Conservation (phyloP, 164 flowering plant species). For the Nelumbo lutea region DNA sequence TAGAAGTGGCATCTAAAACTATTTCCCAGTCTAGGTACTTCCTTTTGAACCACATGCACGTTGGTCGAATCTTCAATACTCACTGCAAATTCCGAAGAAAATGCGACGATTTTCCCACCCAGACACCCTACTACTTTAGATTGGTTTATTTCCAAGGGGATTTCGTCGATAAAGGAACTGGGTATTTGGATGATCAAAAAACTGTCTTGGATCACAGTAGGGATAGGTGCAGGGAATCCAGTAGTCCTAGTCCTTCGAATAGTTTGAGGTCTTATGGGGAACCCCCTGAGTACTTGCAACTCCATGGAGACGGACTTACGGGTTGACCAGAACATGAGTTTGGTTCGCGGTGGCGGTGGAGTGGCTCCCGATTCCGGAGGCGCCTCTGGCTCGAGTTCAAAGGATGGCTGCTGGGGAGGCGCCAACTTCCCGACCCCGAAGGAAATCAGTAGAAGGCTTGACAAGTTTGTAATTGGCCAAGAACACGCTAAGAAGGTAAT, state of each 20-base stretch:
- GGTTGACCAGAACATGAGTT: constrained; percentile 14
- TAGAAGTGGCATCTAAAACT: constrained; percentile 33
- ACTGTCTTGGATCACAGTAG: background rate
- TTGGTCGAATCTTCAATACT: constrained; percentile 33
- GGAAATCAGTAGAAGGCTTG: constrained; percentile 84
- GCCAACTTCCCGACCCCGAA: constrained; percentile 91
- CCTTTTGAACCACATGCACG: constrained; percentile 41
- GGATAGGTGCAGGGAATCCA: constrained; percentile 5
- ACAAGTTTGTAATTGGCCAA: constrained; percentile 94
- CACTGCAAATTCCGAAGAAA: constrained; percentile 25
- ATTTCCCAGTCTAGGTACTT: constrained; percentile 46
- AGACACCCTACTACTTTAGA: constrained; percentile 40
- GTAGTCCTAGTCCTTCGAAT: constrained; percentile 1
- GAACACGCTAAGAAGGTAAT: constrained; percentile 90
- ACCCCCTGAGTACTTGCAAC: constrained; percentile 88
- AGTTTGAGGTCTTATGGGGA: constrained; percentile 47
- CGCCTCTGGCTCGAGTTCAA: constrained; percentile 42
- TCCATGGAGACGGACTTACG: constrained; percentile 52
- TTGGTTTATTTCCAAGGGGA: constrained; percentile 48
- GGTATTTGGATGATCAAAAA: constrained; percentile 2
- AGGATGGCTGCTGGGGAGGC: constrained; percentile 64
- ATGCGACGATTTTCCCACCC: constrained; percentile 29
- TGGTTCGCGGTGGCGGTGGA: constrained; percentile 25
- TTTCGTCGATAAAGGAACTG: constrained; percentile 29
- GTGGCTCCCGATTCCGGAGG: constrained; percentile 36